A percentile compares a stretch with the other conserved stretches of the same genome.
phyloP scores from a whole-genome alignment of 2,329 filamentous ascomycete genomes.

The Juglanconis sp. region DNA sequence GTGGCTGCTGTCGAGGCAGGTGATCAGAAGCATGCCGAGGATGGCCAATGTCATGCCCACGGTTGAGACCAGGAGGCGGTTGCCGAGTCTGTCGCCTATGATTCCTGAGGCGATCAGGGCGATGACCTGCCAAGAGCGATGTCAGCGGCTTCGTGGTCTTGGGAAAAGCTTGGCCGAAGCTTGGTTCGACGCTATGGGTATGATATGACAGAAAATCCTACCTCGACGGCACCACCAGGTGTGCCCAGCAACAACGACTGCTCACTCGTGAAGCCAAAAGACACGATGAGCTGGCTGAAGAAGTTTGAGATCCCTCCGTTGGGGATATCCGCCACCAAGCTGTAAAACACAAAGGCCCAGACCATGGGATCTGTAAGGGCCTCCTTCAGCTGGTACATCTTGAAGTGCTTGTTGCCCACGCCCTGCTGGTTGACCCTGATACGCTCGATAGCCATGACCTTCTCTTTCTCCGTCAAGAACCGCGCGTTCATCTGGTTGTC shows the following conservation, averaged over 20 bases:
- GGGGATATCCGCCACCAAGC: constrained; percentile 33
- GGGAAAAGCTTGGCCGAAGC: constrained; percentile 43
- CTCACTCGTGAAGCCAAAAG: constrained; percentile 62
- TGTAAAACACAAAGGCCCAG: constrained; percentile 34
- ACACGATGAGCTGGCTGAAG: constrained; percentile 40
- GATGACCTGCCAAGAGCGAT: constrained; percentile 21
- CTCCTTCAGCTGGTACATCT: constrained; percentile 55
- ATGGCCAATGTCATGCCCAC: constrained; percentile 50
- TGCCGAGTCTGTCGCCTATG: constrained; percentile 52
- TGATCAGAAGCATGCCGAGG: constrained; percentile 63
- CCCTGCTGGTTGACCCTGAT: constrained; percentile 65
- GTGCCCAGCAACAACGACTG: constrained; percentile 63
- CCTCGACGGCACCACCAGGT: constrained; percentile 63
- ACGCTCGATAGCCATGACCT: constrained; percentile 47
- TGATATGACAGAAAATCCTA: constrained; percentile 34
- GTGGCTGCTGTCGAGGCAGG: constrained; percentile 56
- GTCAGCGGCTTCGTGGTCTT: constrained; percentile 12
- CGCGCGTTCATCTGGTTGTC: constrained; percentile 38
- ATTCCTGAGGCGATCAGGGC: constrained; percentile 32
- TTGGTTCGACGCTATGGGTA: not conserved
- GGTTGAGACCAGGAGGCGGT: constrained; percentile 55
- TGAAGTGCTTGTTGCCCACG: constrained; percentile 67
- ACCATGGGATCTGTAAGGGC: constrained; percentile 35
- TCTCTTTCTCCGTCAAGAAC: constrained; percentile 56
- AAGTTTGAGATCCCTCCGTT: constrained; percentile 35